phyloP scores from a whole-genome alignment of 1,284 basidiomycete species.

The Sutorius eximius region DNA sequence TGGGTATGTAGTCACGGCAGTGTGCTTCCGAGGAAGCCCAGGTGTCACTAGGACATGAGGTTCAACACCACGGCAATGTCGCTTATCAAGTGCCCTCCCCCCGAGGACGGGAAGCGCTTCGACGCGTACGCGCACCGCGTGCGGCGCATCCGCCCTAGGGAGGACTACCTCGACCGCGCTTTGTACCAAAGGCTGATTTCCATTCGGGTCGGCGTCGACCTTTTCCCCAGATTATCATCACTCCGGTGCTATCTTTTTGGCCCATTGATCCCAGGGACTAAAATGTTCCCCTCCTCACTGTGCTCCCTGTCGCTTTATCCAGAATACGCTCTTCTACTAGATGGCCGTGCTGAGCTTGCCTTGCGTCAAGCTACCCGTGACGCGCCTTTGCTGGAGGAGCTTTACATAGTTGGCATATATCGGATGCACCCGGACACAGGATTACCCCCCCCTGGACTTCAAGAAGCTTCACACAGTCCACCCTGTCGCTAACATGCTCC shows the following conservation, averaged over 20 bases:
- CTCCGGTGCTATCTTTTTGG: slow-evolving; percentile 14
- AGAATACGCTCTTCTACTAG: neutral
- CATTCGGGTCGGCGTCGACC: slow-evolving; percentile 7
- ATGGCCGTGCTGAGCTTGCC: slow-evolving; percentile 14
- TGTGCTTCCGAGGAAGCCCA: neutral
- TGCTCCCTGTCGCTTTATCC: slow-evolving; percentile 10
- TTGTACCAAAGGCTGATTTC: slow-evolving; percentile 15
- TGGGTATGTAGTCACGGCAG: slow-evolving; percentile 1
- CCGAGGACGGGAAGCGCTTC: slow-evolving; percentile 14
- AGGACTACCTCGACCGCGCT: slow-evolving; percentile 10
- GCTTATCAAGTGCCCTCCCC: slow-evolving; percentile 11
- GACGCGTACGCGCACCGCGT: slow-evolving; percentile 22
- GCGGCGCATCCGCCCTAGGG: slow-evolving; percentile 5
- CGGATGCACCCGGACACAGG: neutral
- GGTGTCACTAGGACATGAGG: slow-evolving; percentile 5
- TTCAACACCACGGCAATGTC: slow-evolving; percentile 6
- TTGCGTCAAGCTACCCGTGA: slow-evolving; percentile 15
- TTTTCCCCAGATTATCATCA: slow-evolving; percentile 14
- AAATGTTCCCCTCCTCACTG: slow-evolving; percentile 17
- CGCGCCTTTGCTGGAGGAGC: slow-evolving; percentile 10
- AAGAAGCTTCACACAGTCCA: slow-evolving; percentile 5
- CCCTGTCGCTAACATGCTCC: slow-evolving; percentile 11
- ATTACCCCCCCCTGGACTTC: slow-evolving; percentile 3
- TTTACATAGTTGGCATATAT: slow-evolving; percentile 11
- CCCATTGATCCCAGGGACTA: slow-evolving; percentile 9